Percentiles rank a stretch among this genome's conserved stretches.
phyloP scores from a whole-genome alignment of 805 yeast species.

The Candida endomychidarum region DNA sequence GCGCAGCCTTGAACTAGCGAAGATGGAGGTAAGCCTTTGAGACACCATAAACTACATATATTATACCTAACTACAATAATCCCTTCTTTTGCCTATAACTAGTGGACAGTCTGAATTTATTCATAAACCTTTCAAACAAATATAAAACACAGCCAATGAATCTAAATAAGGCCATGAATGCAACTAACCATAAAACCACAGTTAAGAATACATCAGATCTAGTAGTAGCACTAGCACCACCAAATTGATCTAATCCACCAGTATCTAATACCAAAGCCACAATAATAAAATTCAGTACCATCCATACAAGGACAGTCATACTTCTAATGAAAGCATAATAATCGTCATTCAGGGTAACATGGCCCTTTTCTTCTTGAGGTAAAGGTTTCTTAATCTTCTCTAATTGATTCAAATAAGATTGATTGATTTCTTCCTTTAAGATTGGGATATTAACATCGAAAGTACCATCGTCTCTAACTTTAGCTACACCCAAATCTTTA shows the following conservation, averaged over 20 bases:
- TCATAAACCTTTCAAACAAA: slow-evolving; percentile 37
- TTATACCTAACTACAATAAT: slow-evolving; percentile 8
- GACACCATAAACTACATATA: too few species aligned
- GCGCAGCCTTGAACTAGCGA: neutral
- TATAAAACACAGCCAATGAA: slow-evolving; percentile 54
- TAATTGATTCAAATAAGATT: slow-evolving; percentile 51
- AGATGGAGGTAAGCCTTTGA: neutral
- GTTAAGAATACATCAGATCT: slow-evolving; percentile 46
- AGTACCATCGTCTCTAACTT: slow-evolving; percentile 53
- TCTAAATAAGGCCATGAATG: slow-evolving; percentile 58
- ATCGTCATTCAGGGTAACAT: slow-evolving; percentile 38
- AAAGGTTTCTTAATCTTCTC: slow-evolving; percentile 49
- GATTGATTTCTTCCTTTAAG: slow-evolving; percentile 52
- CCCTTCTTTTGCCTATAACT: slow-evolving; percentile 16
- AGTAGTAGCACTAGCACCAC: slow-evolving; percentile 30
- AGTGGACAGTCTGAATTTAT: slow-evolving; percentile 22
- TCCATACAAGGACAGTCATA: slow-evolving; percentile 48
- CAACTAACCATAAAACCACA: slow-evolving; percentile 61
- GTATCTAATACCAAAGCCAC: slow-evolving; percentile 44
- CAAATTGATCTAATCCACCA: slow-evolving; percentile 44
- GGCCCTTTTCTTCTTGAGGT: slow-evolving; percentile 27
- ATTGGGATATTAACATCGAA: slow-evolving; percentile 55
- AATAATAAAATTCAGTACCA: slow-evolving; percentile 42
- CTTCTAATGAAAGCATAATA: slow-evolving; percentile 47
- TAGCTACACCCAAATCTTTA: slow-evolving; percentile 54